phyloP scores from a whole-genome alignment of 345 rosid genomes.

The Mercurialis annua region DNA sequence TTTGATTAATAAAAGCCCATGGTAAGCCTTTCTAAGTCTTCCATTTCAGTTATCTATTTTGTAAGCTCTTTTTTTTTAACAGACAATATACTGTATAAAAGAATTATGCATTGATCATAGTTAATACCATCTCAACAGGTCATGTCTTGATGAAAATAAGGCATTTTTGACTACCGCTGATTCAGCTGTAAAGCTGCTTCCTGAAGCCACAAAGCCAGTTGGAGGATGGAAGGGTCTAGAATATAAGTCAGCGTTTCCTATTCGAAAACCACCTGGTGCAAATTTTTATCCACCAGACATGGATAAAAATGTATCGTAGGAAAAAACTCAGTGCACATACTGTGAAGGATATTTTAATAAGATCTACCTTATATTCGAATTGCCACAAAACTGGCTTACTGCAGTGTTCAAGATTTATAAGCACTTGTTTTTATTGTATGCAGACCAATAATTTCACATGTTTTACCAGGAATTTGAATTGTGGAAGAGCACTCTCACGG shows the following conservation, averaged over 20 bases:
- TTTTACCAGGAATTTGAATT: slow-evolving; percentile 66
- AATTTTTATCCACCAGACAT: slow-evolving; percentile 96
- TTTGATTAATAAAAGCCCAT: slow-evolving; percentile 82
- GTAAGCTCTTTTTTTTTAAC: background rate
- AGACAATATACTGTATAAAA: background rate
- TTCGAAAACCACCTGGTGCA: slow-evolving; percentile 80
- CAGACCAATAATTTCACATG: slow-evolving; percentile 24
- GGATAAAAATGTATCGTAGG: slow-evolving; percentile 72
- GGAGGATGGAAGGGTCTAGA: slow-evolving; percentile 90
- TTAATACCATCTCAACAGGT: slow-evolving; percentile 49
- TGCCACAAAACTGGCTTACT: background rate
- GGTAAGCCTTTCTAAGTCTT: slow-evolving; percentile 42
- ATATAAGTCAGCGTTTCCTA: slow-evolving; percentile 78
- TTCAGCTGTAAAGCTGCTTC: slow-evolving; percentile 72
- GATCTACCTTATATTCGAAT: background rate
- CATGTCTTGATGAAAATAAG: slow-evolving; percentile 82
- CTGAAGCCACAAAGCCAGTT: slow-evolving; percentile 58
- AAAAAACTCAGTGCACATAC: too few relatives aligned
- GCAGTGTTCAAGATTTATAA: background rate
- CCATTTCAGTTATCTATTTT: background rate
- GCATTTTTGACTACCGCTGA: slow-evolving; percentile 85
- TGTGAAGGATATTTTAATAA: too few relatives aligned
- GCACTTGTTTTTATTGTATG: slow-evolving; percentile 13
- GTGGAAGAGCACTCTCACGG: slow-evolving; percentile 57
- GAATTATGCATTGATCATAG: slow-evolving; percentile 7